phyloP scores from a whole-genome alignment of 768 basidiomycete species.

The Dacryopinax primogenitus region DNA sequence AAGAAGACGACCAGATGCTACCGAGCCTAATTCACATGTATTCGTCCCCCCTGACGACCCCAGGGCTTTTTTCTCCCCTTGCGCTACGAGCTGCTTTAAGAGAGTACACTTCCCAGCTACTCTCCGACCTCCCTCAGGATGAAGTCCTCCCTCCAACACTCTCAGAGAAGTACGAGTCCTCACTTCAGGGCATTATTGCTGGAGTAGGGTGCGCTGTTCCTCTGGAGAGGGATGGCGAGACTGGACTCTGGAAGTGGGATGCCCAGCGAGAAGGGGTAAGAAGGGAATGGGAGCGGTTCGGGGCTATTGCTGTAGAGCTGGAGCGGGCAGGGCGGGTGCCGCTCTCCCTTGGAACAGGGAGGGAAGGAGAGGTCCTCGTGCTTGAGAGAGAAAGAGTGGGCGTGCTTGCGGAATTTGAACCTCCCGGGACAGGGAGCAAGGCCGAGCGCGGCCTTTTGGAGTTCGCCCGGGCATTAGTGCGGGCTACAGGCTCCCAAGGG shows the following conservation, averaged over 20 bases:
- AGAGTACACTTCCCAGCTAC: slow-evolving; percentile 62
- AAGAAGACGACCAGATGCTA: slow-evolving; percentile 44
- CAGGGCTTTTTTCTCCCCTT: slow-evolving; percentile 73
- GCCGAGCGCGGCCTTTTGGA: too few species aligned
- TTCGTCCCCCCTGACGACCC: slow-evolving; percentile 68
- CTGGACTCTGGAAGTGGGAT: slow-evolving; percentile 63
- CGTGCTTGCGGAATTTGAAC: not conserved
- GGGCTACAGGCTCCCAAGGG: too few species aligned
- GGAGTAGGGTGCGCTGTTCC: slow-evolving; percentile 79
- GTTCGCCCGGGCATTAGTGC: too few species aligned
- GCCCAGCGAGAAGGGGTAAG: slow-evolving; percentile 77
- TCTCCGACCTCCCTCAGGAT: slow-evolving; percentile 43
- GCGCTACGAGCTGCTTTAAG: slow-evolving; percentile 72
- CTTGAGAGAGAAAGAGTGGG: slow-evolving; percentile 4
- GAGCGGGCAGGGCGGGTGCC: slow-evolving; percentile 39
- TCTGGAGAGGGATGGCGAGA: slow-evolving; percentile 57
- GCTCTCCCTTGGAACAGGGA: slow-evolving; percentile 16
- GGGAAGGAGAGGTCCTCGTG: slow-evolving; percentile 13
- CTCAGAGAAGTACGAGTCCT: slow-evolving; percentile 46
- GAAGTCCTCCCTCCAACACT: slow-evolving; percentile 45
- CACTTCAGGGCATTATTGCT: slow-evolving; percentile 63
- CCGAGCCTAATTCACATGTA: slow-evolving; percentile 49
- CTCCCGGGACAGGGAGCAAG: too few species aligned
- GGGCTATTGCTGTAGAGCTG: slow-evolving; percentile 78
- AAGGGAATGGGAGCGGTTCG: slow-evolving; percentile 91